phyloP scores from a whole-genome alignment of 768 basidiomycete genomes.

The Dentipellis fragilis region DNA sequence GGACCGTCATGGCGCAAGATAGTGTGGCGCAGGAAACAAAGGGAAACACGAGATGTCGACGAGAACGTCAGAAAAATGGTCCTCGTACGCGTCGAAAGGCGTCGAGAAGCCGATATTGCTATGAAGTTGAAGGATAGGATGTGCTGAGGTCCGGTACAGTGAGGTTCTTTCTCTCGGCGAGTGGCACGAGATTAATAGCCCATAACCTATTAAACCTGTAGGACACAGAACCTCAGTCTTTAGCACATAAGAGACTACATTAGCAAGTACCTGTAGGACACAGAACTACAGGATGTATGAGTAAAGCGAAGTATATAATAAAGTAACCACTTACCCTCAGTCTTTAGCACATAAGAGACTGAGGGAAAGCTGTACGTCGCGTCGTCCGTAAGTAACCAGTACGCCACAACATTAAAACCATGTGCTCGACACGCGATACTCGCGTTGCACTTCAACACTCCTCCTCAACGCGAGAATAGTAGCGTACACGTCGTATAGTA shows the following conservation, averaged over 20 bases:
- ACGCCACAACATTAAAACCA: too few species aligned
- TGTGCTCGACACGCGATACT: conserved; percentile 10
- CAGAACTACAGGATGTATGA: background rate
- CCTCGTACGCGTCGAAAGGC: background rate
- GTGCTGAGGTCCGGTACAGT: background rate
- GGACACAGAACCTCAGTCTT: background rate
- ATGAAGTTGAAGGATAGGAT: background rate
- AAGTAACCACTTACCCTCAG: background rate
- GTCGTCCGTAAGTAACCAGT: background rate
- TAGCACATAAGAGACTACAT: background rate
- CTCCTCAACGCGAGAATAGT: too few species aligned
- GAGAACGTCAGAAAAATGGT: too few species aligned
- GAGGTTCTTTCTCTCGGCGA: background rate
- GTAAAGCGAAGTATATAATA: too few species aligned
- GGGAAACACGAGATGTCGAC: background rate
- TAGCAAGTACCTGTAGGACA: background rate
- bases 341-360: background rate
- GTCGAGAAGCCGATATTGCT: background rate
- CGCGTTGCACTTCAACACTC: background rate
- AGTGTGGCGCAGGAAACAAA: background rate
- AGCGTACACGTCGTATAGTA: too few species aligned
- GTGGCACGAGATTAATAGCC: background rate
- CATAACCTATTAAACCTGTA: background rate
- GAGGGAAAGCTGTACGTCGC: background rate
- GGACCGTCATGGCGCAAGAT: background rate